Conservation (phyloP, 306 rosid genomes). For the Mucuna pruriens region DNA sequence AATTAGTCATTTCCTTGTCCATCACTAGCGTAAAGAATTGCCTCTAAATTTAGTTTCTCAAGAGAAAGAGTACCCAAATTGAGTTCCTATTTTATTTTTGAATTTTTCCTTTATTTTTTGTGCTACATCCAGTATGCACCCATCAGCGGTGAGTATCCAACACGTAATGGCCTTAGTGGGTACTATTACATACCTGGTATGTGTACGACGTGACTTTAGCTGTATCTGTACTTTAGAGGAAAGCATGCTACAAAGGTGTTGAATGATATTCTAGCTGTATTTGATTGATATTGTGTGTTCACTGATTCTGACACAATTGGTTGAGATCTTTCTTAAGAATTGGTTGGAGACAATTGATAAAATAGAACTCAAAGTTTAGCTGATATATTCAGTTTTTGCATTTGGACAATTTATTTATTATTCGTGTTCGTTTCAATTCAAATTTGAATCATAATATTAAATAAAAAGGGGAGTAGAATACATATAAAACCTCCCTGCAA, state of each 20-base stretch:
- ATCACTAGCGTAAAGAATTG: background rate
- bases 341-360: background rate
- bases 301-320: background rate
- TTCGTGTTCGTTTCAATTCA: background rate
- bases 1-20: background rate
- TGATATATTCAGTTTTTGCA: background rate
- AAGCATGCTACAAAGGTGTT: background rate
- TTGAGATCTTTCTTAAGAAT: background rate
- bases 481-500: background rate
- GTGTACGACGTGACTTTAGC: background rate
- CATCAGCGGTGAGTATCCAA: background rate
- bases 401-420: background rate
- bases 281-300: background rate
- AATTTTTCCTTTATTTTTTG: too few relatives aligned
- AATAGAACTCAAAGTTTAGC: background rate
- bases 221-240: background rate
- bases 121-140: background rate
- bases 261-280: background rate
- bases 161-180: background rate
- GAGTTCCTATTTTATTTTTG: too few relatives aligned
- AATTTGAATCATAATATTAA: background rate
- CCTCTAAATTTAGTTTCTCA: background rate
- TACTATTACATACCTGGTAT: background rate
- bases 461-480: background rate
- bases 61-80: background rate